These are phyloP conservation scores for Termitomyces bulborhizus DNA, from an alignment of 768 basidiomycete species.

Conservation along the genomic window DNA sequence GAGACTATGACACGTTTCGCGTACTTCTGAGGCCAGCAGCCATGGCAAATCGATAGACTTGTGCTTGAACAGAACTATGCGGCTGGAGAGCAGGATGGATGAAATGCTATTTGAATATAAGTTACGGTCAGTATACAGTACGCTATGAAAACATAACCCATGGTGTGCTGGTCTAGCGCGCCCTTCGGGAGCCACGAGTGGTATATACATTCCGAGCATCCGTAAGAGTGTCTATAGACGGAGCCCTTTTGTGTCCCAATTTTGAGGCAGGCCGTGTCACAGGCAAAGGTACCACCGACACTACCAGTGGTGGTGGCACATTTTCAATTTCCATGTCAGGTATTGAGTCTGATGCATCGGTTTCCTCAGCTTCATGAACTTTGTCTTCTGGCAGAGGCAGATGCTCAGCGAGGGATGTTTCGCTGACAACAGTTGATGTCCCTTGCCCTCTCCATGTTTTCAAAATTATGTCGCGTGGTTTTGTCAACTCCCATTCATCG, in stretches of 20 bases:
- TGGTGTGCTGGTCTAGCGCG: slow-evolving; percentile 15
- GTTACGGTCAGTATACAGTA: slow-evolving; percentile 1
- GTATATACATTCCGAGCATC: slow-evolving; percentile 39
- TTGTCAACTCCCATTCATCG: slow-evolving; percentile 68
- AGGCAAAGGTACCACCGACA: background rate
- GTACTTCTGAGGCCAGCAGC: slow-evolving; percentile 68
- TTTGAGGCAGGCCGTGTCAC: slow-evolving; percentile 22
- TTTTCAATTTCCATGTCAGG: slow-evolving; percentile 11
- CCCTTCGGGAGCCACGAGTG: slow-evolving; percentile 25
- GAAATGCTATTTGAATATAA: background rate
- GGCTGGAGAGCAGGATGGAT: no score
- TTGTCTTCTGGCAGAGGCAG: slow-evolving; percentile 25
- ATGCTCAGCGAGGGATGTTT: slow-evolving; percentile 33
- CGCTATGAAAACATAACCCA: background rate
- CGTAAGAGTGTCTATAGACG: slow-evolving; percentile 27
- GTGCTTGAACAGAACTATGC: background rate
- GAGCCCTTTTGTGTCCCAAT: slow-evolving; percentile 15
- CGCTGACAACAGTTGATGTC: slow-evolving; percentile 20
- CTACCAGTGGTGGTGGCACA: slow-evolving; percentile 3
- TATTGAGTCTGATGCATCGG: slow-evolving; percentile 2
- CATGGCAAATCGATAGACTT: slow-evolving; percentile 27
- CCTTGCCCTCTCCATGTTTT: slow-evolving; percentile 38
- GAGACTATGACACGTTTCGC: slow-evolving; percentile 13
- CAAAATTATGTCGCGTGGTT: slow-evolving; percentile 55
- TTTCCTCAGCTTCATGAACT: slow-evolving; percentile 20